phyloP scores from a whole-genome alignment of 164 flowering plant genomes.

The Magnolia officinalis region DNA sequence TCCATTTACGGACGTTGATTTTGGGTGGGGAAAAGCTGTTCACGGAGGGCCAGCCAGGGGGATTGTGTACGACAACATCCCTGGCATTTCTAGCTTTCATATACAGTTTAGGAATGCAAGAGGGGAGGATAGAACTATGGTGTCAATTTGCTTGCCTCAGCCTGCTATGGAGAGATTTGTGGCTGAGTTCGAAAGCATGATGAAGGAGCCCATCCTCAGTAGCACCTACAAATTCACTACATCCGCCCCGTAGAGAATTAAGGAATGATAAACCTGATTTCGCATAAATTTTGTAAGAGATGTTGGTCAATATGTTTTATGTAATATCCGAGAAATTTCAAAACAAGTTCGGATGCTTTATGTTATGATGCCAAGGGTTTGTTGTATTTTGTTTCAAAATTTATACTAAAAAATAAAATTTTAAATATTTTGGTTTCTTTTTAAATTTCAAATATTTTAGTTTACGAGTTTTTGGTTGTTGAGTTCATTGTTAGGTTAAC shows the following conservation, averaged over 20 bases:
- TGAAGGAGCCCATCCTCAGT: constrained; percentile 13
- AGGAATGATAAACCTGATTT: too few relatives aligned
- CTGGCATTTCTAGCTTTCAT: not conserved
- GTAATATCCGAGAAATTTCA: too few relatives aligned
- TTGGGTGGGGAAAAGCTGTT: constrained; percentile 14
- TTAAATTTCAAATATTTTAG: too few relatives aligned
- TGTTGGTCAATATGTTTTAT: too few relatives aligned
- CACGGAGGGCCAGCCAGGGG: constrained; percentile 4
- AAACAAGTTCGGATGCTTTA: too few relatives aligned
- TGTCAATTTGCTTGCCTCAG: constrained; percentile 45
- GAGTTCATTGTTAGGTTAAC: too few relatives aligned
- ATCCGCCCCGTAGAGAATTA: not conserved
- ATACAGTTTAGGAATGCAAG: not conserved
- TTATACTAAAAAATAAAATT: too few relatives aligned
- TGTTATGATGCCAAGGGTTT: too few relatives aligned
- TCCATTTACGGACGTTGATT: not conserved
- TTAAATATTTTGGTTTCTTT: too few relatives aligned
- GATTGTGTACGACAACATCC: not conserved
- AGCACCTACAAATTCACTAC: constrained; percentile 21
- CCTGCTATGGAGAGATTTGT: constrained; percentile 45
- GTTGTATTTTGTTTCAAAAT: too few relatives aligned
- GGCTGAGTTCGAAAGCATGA: constrained; percentile 26
- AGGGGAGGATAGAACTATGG: constrained; percentile 44
- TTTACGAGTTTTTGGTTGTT: too few relatives aligned
- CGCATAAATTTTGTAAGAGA: too few relatives aligned